These are phyloP conservation scores for Gracilaria caudata DNA, from an alignment of 23 red algal genomes.

Conservation along the genomic window DNA sequence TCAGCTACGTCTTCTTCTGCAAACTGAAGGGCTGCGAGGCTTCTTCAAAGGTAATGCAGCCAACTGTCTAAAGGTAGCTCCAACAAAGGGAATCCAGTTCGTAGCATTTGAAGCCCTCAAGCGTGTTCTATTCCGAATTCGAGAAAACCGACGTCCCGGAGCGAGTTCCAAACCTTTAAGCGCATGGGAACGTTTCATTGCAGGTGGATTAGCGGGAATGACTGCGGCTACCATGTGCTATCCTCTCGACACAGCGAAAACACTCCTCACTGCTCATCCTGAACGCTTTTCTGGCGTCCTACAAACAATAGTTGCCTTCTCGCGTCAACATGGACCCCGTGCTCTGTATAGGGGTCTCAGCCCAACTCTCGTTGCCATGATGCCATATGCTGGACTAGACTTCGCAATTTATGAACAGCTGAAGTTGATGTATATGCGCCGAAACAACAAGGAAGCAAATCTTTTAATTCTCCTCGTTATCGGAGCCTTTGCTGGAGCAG, in stretches of 20 bases:
- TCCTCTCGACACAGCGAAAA: slow-evolving; percentile 91
- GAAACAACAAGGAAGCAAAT: slow-evolving; percentile 58
- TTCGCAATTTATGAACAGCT: slow-evolving; percentile 99
- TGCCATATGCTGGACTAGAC: slow-evolving; percentile 96
- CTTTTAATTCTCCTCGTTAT: slow-evolving; percentile 72
- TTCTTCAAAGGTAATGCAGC: slow-evolving; percentile 94
- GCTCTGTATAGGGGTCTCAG: slow-evolving; percentile 87
- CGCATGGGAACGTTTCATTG: slow-evolving; percentile 81
- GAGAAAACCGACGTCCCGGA: slow-evolving; percentile 10
- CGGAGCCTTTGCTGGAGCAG: slow-evolving; percentile 84
- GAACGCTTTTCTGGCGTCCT: slow-evolving; percentile 76
- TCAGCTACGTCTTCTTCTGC: slow-evolving; percentile 74
- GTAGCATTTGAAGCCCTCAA: slow-evolving; percentile 91
- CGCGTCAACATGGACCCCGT: slow-evolving; percentile 52
- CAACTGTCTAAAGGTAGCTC: slow-evolving; percentile 94
- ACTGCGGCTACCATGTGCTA: slow-evolving; percentile 85
- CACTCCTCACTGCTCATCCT: slow-evolving; percentile 90
- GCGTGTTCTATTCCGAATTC: slow-evolving; percentile 43
- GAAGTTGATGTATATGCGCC: slow-evolving; percentile 74
- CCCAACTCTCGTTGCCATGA: slow-evolving; percentile 96
- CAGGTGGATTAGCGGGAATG: slow-evolving; percentile 88
- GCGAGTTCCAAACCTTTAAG: slow-evolving; percentile 36
- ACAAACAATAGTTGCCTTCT: slow-evolving; percentile 52
- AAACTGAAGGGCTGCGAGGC: slow-evolving; percentile 83
- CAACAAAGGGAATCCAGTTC: slow-evolving; percentile 95